A percentile compares a stretch with the other conserved stretches of the same genome.
phyloP scores from a whole-genome alignment of 2,329 filamentous ascomycete species.

The Trichocomaceae sp. region DNA sequence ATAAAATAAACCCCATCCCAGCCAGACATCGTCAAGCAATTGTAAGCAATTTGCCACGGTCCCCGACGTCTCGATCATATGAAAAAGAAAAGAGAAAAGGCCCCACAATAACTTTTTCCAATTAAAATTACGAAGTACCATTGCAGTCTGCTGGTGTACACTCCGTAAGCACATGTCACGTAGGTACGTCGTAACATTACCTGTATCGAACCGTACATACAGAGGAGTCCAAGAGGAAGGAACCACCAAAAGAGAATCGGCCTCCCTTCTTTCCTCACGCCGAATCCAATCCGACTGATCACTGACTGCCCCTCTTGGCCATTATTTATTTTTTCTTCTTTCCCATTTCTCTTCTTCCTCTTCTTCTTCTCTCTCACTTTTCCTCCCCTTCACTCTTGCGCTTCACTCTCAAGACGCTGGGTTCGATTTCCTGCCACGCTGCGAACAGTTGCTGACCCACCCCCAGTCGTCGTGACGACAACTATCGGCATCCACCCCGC shows the following conservation, averaged over 20 bases:
- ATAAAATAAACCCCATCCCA: not conserved
- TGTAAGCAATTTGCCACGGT: constrained; percentile 9
- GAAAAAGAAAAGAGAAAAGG: not conserved
- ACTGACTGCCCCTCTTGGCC: constrained; percentile 7
- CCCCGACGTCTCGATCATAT: not conserved
- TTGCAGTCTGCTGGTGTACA: not conserved
- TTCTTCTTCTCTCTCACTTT: not conserved
- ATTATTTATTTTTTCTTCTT: constrained; percentile 9
- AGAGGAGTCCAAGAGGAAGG: not conserved
- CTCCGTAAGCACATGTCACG: not conserved
- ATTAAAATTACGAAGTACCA: not conserved
- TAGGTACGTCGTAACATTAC: too few species aligned
- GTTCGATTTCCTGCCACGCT: constrained; percentile 5
- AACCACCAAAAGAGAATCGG: not conserved
- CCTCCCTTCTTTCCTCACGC: not conserved
- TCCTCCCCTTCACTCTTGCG: not conserved
- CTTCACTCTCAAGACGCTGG: constrained; percentile 9
- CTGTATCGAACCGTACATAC: too few species aligned
- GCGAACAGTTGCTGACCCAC: constrained; percentile 12
- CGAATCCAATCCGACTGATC: constrained; percentile 3
- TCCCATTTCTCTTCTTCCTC: not conserved
- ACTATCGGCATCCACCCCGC: constrained; percentile 11
- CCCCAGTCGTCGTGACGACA: constrained; percentile 15
- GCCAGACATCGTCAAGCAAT: constrained; percentile 7
- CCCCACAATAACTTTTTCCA: not conserved